These are phyloP conservation scores for Picea glauca DNA, from an alignment of 75 land plant genomes.

Conservation along the genomic window DNA sequence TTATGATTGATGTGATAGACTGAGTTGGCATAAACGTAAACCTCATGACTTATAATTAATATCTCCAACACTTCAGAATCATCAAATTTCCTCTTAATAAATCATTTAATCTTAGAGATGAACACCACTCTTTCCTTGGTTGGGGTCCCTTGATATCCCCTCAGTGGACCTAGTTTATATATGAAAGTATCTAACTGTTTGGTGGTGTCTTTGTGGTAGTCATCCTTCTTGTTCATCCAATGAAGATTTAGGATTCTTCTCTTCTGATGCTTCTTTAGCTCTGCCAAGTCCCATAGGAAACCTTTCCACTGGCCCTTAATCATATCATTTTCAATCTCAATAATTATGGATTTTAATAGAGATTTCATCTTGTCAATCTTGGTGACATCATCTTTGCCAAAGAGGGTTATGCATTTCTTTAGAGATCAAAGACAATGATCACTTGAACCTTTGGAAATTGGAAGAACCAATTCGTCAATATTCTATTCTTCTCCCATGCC, in stretches of 20 bases:
- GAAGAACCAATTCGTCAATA: no score
- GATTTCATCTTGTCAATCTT: constrained; percentile 68
- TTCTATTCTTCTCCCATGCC: no score
- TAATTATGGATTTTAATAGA: constrained; percentile 63
- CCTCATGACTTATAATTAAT: no score
- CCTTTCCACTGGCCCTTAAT: constrained; percentile 96
- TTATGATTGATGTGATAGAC: no score
- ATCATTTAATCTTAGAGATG: no score
- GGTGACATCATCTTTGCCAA: constrained; percentile 90
- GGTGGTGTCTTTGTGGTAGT: not conserved
- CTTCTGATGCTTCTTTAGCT: constrained; percentile 54
- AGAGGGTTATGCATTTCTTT: constrained; percentile 90
- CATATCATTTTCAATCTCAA: constrained; percentile 84
- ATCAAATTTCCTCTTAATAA: no score
- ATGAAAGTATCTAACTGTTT: no score
- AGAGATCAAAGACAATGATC: constrained; percentile 73
- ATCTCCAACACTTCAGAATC: no score
- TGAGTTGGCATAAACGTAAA: no score
- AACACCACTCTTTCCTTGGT: no score
- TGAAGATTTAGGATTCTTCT: not conserved
- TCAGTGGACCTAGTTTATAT: no score
- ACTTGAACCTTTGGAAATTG: constrained; percentile 65
- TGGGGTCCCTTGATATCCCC: no score
- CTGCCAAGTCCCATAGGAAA: constrained; percentile 81
- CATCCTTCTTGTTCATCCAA: constrained; percentile 36